Conservation (phyloP, 2,329 filamentous ascomycete genomes). For the Colletotrichum sojae region DNA sequence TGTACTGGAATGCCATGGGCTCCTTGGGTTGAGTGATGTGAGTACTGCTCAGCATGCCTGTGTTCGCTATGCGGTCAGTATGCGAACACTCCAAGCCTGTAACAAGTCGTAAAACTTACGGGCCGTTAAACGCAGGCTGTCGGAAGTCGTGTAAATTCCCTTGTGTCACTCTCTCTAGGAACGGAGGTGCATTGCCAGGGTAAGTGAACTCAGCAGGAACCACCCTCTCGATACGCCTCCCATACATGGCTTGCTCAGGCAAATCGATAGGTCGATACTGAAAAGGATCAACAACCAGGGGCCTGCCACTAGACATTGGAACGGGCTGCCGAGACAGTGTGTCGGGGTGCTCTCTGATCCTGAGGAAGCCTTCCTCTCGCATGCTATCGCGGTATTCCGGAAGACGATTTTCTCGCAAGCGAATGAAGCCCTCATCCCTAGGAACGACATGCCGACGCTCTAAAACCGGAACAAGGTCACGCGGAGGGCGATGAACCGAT, state of each 20-base stretch:
- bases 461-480: conserved; percentile 15
- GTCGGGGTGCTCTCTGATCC: conserved; percentile 29
- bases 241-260: conserved; percentile 26
- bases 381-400: conserved; percentile 14
- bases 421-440: conserved; percentile 35
- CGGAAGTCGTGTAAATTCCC: conserved; percentile 10
- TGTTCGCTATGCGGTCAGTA: background rate
- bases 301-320: background rate
- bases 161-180: background rate
- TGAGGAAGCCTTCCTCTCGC: conserved; percentile 34
- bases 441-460: conserved; percentile 4
- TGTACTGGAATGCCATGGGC: conserved; percentile 27
- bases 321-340: background rate
- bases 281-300: background rate
- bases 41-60: conserved; percentile 12
- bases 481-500: conserved; percentile 33
- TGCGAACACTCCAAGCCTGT: background rate
- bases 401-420: conserved; percentile 27
- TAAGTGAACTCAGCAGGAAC: conserved; percentile 9
- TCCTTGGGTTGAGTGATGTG: conserved; percentile 42
- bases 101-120: conserved; percentile 20
- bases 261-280: conserved; percentile 1
- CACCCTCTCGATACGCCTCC: conserved; percentile 24
- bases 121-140: conserved; percentile 3
- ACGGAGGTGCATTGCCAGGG: background rate